These are phyloP conservation scores for Balansia obtecta DNA, from an alignment of 2,329 filamentous ascomycete species.

Conservation along the genomic window DNA sequence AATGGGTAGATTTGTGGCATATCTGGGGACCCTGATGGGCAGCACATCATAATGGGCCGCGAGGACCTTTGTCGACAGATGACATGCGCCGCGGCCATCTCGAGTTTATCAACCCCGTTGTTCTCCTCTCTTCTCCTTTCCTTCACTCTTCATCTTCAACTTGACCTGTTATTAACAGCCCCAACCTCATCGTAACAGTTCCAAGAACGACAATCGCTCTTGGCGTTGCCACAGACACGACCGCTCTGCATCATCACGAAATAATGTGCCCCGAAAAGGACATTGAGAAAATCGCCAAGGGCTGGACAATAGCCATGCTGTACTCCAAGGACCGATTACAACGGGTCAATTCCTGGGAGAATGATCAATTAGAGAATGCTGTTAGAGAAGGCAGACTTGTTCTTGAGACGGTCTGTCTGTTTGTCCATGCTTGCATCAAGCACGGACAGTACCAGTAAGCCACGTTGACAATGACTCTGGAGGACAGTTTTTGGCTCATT, in stretches of 20 bases:
- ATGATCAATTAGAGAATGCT: conserved; percentile 20
- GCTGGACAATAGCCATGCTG: conserved; percentile 24
- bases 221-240: background rate
- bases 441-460: conserved; percentile 24
- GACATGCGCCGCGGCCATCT: background rate
- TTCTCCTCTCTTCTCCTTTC: background rate
- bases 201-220: background rate
- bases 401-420: conserved; percentile 27
- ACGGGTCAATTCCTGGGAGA: conserved; percentile 19
- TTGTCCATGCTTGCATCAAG: conserved; percentile 26
- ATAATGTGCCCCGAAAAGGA: conserved; percentile 16
- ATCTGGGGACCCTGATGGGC: background rate
- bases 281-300: conserved; percentile 23
- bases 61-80: conserved; percentile 7
- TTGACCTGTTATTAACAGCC: too few species aligned
- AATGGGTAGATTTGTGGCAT: background rate
- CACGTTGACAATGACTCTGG: too few species aligned
- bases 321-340: conserved; percentile 23
- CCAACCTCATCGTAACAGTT: too few species aligned
- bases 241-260: background rate
- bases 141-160: too few species aligned
- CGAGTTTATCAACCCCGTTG: background rate
- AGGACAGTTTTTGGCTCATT: too few species aligned
- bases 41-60: background rate
- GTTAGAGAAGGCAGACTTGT: conserved; percentile 21